These are phyloP conservation scores for Candida oleophila DNA, from an alignment of 805 yeast species.

Conservation along the genomic window DNA sequence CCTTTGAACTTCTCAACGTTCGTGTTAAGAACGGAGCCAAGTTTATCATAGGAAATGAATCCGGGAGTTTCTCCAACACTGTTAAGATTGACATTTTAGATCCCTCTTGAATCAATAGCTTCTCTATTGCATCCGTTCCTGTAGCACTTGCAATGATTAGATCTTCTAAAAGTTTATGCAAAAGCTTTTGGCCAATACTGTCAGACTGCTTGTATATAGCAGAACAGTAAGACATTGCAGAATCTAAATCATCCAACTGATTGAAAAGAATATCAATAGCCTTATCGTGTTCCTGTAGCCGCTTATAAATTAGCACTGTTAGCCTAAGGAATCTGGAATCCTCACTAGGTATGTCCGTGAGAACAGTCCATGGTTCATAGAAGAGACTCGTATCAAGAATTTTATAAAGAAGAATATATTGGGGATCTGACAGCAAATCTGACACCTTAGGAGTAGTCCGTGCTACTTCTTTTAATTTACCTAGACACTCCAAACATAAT, in stretches of 20 bases:
- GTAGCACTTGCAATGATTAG: slow-evolving; percentile 39
- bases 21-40: slow-evolving; percentile 46
- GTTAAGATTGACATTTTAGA: slow-evolving; percentile 44
- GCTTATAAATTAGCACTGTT: slow-evolving; percentile 56
- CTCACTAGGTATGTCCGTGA: slow-evolving; percentile 31
- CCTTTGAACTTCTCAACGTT: slow-evolving; percentile 42
- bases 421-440: neutral
- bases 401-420: slow-evolving; percentile 15
- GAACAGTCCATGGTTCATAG: slow-evolving; percentile 38
- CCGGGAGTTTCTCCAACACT: slow-evolving; percentile 54
- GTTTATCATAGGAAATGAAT: slow-evolving; percentile 41
- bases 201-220: slow-evolving; percentile 37
- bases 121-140: slow-evolving; percentile 26
- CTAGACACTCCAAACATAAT: slow-evolving; percentile 31
- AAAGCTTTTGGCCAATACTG: slow-evolving; percentile 41
- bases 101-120: slow-evolving; percentile 44
- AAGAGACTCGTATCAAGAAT: slow-evolving; percentile 29
- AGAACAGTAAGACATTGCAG: slow-evolving; percentile 63
- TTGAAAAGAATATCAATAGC: slow-evolving; percentile 62
- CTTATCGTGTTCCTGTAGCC: slow-evolving; percentile 58
- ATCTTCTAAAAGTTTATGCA: slow-evolving; percentile 53
- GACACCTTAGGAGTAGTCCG: neutral
- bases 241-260: slow-evolving; percentile 52
- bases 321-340: slow-evolving; percentile 39
- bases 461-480: slow-evolving; percentile 14